Base-by-base conservation (phyloP, 768 basidiomycete genomes). In the Boletus vinaceobasis region DNA sequence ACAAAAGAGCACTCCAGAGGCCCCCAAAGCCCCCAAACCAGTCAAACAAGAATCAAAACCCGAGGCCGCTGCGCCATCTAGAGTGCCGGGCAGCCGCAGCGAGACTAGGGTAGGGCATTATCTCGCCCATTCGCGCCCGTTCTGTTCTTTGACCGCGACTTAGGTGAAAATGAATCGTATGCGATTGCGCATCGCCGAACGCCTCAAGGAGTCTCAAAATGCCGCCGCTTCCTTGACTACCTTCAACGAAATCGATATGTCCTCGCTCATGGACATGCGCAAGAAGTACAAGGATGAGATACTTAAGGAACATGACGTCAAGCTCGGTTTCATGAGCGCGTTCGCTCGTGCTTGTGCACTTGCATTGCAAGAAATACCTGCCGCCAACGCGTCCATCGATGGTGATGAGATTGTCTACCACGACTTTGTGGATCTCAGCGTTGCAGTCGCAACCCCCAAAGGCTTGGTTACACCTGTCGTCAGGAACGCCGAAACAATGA, bases 221-320 rank as follows among this genome's bases (percentile, higher is more conserved):
- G 84, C 91, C 19, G 97, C 96, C 5, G 96, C 96, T 44, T 95
- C 93, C 47, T 74, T 98, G 56, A 98, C 97, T 33, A 98, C 96
- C 26, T 99, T 99, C 83, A 98, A 99, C 77, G 96, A 99, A 75
- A 92, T 99, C 68, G 96, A 98, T 78, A 98, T 99, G 96, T 94
- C 93, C 39, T 87, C 90, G 40, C 77, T 98, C 52, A 90, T 97
- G 77, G 86, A 88, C 39, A 85, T 98, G 86, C 90, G 96, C 65
- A 84, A 87, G 70, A 84, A 87, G 69, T 95, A 93, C 84, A 98
- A 98, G 79, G 94, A 97, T 59, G 77, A 82, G 42, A 77, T 98
- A 37, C 77, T 93, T 42, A 97, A 98, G 73, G 83, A 86, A 67
- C 88, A 94, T 62, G 95, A 93, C 48, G 87, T 98, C 71, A 98